A percentile compares a stretch with the other conserved stretches of the same genome.
These are phyloP conservation scores for Raffaelea ambrosiae DNA, from an alignment of 2,329 filamentous ascomycete species.

Conservation along the genomic window DNA sequence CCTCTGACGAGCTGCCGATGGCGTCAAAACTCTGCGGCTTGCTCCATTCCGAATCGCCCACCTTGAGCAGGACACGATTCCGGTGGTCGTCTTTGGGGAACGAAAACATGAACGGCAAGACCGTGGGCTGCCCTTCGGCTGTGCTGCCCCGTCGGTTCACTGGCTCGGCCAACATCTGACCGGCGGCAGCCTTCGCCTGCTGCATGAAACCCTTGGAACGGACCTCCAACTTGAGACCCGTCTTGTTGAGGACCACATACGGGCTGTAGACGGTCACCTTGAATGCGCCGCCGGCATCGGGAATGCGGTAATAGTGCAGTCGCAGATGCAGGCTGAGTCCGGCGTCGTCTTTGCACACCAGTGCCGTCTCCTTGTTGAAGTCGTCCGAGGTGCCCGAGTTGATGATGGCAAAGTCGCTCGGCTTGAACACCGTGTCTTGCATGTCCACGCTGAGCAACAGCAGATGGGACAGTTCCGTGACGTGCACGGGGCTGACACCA, in stretches of 20 bases:
- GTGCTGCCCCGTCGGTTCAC: conserved; percentile 25
- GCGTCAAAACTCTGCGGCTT: conserved; percentile 97
- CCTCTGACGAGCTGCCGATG: conserved; percentile 85
- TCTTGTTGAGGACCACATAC: conserved; percentile 93
- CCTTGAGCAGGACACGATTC: conserved; percentile 80
- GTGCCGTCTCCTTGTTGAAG: conserved; percentile 71
- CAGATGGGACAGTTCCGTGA: conserved; percentile 90
- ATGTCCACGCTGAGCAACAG: conserved; percentile 89
- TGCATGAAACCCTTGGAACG: conserved; percentile 85
- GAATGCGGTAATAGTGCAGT: conserved; percentile 84
- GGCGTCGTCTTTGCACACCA: conserved; percentile 78
- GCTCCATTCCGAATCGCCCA: conserved; percentile 90
- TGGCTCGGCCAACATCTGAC: conserved; percentile 44
- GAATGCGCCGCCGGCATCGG: conserved; percentile 90
- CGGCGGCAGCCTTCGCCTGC: conserved; percentile 72
- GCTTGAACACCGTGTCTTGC: conserved; percentile 90
- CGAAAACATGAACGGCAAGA: conserved; percentile 92
- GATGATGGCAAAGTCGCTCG: conserved; percentile 95
- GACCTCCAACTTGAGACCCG: conserved; percentile 78
- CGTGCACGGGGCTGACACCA: conserved; percentile 92
- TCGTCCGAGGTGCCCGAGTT: conserved; percentile 83
- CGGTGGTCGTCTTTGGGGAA: conserved; percentile 81
- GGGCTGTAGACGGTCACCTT: conserved; percentile 92
- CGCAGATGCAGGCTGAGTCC: conserved; percentile 72
- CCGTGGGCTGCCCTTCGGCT: conserved; percentile 53